Conservation (phyloP, 73 alveolate genomes). For the Paraurostyla sp. region DNA sequence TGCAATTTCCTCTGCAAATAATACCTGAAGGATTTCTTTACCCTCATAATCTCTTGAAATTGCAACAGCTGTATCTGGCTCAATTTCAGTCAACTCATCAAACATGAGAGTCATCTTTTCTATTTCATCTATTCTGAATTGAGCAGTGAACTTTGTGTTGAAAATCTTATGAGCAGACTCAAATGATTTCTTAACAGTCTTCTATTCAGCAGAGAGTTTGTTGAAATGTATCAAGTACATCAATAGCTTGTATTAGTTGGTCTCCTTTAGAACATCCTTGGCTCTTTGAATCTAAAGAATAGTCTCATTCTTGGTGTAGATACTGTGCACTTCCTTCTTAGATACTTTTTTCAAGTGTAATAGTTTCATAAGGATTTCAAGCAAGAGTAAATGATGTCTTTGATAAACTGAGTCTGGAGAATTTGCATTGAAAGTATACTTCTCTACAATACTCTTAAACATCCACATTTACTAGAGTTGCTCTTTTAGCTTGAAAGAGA, state of each 20-base stretch:
- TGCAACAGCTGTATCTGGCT: constrained; percentile 63
- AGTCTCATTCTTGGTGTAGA: constrained; percentile 39
- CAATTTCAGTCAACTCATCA: constrained; percentile 57
- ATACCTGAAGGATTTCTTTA: constrained; percentile 43
- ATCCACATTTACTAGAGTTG: constrained; percentile 58
- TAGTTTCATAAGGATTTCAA: constrained; percentile 53
- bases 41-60: constrained; percentile 56
- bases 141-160: constrained; percentile 57
- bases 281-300: constrained; percentile 50
- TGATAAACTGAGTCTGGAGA: constrained; percentile 42
- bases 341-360: constrained; percentile 55
- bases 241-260: constrained; percentile 50
- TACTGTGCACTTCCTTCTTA: constrained; percentile 59
- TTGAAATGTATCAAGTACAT: constrained; percentile 54
- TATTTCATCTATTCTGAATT: constrained; percentile 60
- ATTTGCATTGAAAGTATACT: constrained; percentile 27
- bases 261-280: constrained; percentile 52
- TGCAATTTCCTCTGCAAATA: constrained; percentile 61
- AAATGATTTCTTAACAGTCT: constrained; percentile 36
- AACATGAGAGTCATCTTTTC: constrained; percentile 59
- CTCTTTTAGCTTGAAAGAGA: constrained; percentile 38
- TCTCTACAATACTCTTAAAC: constrained; percentile 54
- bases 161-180: constrained; percentile 58
- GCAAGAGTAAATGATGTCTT: constrained; percentile 43
- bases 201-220: constrained; percentile 38